Percentiles rank a stretch among this genome's conserved stretches.
phyloP scores from a whole-genome alignment of 139 green algal genomes.

The Prasinococcaceae sp. region DNA sequence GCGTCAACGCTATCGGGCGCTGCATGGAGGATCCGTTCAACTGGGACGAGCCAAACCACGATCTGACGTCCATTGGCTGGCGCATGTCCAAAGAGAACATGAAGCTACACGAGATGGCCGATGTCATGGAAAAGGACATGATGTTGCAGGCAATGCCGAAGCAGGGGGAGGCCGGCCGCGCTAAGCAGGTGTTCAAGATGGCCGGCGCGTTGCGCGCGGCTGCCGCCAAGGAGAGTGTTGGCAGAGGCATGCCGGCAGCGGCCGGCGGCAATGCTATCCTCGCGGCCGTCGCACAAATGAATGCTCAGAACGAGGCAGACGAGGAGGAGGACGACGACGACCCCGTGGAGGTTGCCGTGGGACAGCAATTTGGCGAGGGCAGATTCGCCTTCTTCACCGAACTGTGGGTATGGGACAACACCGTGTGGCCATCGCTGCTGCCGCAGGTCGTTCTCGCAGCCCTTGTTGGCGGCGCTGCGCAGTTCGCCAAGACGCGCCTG shows the following conservation, averaged over 20 bases:
- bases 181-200: no score
- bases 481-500: neutral
- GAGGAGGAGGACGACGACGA: no score
- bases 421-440: neutral
- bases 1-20: constrained; percentile 8
- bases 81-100: constrained; percentile 1
- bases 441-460: constrained; percentile 1
- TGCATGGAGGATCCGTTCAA: constrained; percentile 14
- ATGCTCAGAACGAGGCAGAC: no score
- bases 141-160: no score
- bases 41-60: constrained; percentile 5
- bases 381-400: constrained; percentile 7
- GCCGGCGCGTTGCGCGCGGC: no score
- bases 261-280: no score
- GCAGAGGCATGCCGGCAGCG: no score
- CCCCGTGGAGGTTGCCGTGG: no score
- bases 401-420: neutral
- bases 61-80: constrained; percentile 2
- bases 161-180: no score
- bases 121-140: neutral
- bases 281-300: no score
- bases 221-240: no score
- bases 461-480: neutral
- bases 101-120: neutral
- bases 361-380: no score